Percentiles rank a stretch among this genome's conserved stretches.
Conservation (phyloP, 2,329 filamentous ascomycete genomes). For the Pseudogymnoascus sp. region DNA sequence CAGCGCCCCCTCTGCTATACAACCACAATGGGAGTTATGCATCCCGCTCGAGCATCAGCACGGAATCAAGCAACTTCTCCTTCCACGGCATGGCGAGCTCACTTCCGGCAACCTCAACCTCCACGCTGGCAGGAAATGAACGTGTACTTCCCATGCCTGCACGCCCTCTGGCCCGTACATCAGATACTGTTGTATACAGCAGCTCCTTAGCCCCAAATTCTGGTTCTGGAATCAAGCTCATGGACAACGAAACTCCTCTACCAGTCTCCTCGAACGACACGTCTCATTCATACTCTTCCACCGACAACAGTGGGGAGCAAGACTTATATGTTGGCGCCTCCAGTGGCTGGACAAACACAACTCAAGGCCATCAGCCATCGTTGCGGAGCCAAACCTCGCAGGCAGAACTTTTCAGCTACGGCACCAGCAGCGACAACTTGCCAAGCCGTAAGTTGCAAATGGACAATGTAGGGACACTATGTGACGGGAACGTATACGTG, state of each 20-base stretch:
- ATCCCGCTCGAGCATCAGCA: conserved; percentile 16
- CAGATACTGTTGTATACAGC: not conserved
- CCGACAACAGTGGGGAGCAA: not conserved
- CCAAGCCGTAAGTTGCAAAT: not conserved
- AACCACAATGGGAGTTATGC: conserved; percentile 15
- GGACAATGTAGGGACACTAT: not conserved
- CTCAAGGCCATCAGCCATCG: not conserved
- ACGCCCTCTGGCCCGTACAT: not conserved
- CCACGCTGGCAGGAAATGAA: conserved; percentile 15
- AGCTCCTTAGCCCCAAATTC: not conserved
- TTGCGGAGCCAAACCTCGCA: not conserved
- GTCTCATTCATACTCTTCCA: conserved; percentile 28
- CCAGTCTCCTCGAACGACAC: conserved; percentile 19
- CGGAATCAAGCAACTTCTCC: conserved; percentile 16
- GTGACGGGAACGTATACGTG: not conserved
- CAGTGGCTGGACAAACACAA: not conserved
- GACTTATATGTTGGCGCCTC: not conserved
- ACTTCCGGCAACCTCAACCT: conserved; percentile 15
- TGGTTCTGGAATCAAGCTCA: not conserved
- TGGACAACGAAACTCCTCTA: not conserved
- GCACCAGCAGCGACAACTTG: not conserved
- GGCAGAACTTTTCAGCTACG: not conserved
- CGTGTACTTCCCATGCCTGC: conserved; percentile 19
- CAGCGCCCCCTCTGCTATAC: conserved; percentile 7
- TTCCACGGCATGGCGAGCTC: conserved; percentile 12